phyloP scores from a whole-genome alignment of 2,329 filamentous ascomycete species.

The Aspergillus pseudotamarii region DNA sequence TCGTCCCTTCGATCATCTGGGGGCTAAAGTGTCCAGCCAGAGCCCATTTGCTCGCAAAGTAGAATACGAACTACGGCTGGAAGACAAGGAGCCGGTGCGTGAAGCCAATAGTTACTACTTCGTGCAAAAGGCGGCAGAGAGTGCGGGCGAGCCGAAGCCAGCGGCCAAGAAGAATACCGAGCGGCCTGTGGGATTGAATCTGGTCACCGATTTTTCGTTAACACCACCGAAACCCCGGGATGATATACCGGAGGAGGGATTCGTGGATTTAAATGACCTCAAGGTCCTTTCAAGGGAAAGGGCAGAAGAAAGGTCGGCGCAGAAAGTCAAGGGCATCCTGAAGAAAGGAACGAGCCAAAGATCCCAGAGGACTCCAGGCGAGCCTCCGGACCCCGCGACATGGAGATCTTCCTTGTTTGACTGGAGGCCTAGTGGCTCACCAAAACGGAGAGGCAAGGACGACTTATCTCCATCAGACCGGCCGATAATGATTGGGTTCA shows the following conservation, averaged over 20 bases:
- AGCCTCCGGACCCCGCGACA: slow-evolving; percentile 5
- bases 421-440: slow-evolving; percentile 17
- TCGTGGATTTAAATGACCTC: slow-evolving; percentile 43
- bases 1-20: slow-evolving; percentile 35
- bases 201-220: slow-evolving; percentile 45
- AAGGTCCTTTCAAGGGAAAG: slow-evolving; percentile 37
- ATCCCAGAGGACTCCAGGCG: slow-evolving; percentile 27
- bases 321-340: slow-evolving; percentile 24
- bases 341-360: slow-evolving; percentile 25
- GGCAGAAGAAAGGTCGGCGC: slow-evolving; percentile 34
- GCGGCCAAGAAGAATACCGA: slow-evolving; percentile 26
- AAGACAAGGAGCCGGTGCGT: background rate
- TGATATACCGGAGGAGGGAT: slow-evolving; percentile 20
- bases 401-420: slow-evolving; percentile 22
- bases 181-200: slow-evolving; percentile 42
- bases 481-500: slow-evolving; percentile 50
- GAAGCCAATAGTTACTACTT: slow-evolving; percentile 1
- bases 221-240: slow-evolving; percentile 16
- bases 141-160: background rate
- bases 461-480: slow-evolving; percentile 49
- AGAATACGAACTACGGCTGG: slow-evolving; percentile 2
- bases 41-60: slow-evolving; percentile 17
- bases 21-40: slow-evolving; percentile 26
- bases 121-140: background rate
- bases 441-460: slow-evolving; percentile 30